Conservation (phyloP, 2,329 filamentous ascomycete genomes). For the Plenodomus tracheiphilus region DNA sequence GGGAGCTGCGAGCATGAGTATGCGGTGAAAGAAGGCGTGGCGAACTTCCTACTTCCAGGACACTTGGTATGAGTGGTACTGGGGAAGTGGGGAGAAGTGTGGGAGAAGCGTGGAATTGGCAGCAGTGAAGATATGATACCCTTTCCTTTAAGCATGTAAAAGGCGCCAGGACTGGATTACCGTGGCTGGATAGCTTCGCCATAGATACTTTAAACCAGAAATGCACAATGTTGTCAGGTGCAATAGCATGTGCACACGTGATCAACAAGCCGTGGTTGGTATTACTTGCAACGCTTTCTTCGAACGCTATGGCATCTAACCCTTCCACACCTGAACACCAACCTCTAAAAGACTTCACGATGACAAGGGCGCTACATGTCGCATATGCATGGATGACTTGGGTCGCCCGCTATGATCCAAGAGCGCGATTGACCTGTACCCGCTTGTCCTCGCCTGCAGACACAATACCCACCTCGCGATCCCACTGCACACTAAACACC, state of each 20-base stretch:
- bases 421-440: constrained; percentile 76
- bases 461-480: constrained; percentile 82
- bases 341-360: background rate
- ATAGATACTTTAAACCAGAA: too few relatives aligned
- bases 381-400: background rate
- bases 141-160: constrained; percentile 15
- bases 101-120: constrained; percentile 1
- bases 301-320: constrained; percentile 2
- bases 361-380: too few relatives aligned
- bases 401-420: constrained; percentile 14
- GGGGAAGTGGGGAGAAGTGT: background rate
- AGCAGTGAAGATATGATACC: constrained; percentile 27
- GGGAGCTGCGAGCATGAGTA: constrained; percentile 93
- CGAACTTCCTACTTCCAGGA: constrained; percentile 91
- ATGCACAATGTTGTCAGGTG: background rate
- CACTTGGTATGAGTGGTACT: constrained; percentile 69
- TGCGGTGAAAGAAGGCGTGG: constrained; percentile 90
- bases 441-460: constrained; percentile 91
- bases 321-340: constrained; percentile 1
- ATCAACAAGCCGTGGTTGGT: background rate
- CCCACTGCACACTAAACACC: constrained; percentile 88
- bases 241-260: background rate
- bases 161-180: background rate
- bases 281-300: constrained; percentile 2
- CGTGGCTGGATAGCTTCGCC: background rate